These are phyloP conservation scores for Aureobasidium sp. DNA, from an alignment of 2,329 filamentous ascomycete genomes.

Conservation along the genomic window DNA sequence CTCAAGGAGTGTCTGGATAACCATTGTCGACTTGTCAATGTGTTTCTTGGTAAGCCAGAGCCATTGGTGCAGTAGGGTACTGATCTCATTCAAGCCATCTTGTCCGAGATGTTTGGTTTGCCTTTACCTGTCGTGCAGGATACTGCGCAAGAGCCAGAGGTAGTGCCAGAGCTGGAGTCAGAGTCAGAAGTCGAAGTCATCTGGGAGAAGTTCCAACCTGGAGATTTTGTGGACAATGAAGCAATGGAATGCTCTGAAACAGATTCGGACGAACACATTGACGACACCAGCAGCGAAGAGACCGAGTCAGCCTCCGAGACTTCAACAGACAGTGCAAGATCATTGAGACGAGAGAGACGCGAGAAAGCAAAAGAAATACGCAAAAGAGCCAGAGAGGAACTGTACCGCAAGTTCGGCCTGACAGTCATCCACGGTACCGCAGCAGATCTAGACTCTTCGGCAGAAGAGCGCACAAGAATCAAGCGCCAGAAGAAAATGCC, in stretches of 20 bases:
- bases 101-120: neutral
- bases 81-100: neutral
- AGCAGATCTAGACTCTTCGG: neutral
- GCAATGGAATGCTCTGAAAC: neutral
- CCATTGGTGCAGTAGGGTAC: neutral
- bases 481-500: neutral
- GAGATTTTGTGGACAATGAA: neutral
- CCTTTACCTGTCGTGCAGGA: neutral
- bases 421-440: neutral
- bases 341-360: neutral
- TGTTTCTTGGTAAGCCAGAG: neutral
- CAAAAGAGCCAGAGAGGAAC: neutral
- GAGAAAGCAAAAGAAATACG: neutral
- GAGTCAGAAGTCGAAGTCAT: neutral
- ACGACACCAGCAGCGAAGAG: neutral
- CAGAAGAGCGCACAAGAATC: neutral
- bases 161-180: neutral
- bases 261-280: neutral
- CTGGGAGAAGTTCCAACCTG: neutral
- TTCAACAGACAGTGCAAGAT: neutral
- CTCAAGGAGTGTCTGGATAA: neutral
- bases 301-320: neutral
- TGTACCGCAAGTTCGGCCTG: neutral
- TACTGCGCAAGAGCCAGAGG: neutral
- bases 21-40: neutral